Conservation (phyloP, 2,329 filamentous ascomycete genomes). For the Colletotrichum tabaci region DNA sequence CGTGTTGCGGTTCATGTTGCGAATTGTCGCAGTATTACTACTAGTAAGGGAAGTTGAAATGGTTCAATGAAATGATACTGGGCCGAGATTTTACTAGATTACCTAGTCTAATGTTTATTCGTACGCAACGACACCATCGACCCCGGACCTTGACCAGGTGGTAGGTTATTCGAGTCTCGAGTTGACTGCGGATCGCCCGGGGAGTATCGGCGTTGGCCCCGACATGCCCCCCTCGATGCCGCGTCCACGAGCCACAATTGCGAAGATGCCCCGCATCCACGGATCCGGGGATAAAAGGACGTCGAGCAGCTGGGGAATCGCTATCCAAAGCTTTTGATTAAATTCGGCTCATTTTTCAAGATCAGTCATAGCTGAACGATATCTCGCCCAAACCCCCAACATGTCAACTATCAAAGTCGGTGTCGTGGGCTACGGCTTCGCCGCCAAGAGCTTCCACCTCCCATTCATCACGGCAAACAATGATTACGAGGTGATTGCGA, state of each 20-base stretch:
- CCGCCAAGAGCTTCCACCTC: conserved; percentile 64
- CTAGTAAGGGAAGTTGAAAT: no score
- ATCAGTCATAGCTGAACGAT: accelerated
- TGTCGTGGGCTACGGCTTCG: conserved; percentile 65
- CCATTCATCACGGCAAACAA: conserved; percentile 64
- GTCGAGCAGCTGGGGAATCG: background rate
- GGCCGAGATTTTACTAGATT: no score
- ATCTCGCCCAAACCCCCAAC: background rate
- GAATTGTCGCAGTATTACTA: no score
- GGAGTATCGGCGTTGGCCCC: background rate
- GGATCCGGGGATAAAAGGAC: background rate
- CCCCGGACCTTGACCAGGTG: no score
- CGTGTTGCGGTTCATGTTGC: no score
- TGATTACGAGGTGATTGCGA: conserved; percentile 61
- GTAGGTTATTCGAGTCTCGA: no score
- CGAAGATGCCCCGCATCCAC: background rate
- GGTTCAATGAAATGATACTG: no score
- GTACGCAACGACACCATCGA: no score
- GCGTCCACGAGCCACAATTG: background rate
- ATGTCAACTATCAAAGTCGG: conserved; percentile 60
- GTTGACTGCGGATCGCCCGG: background rate
- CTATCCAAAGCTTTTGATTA: background rate
- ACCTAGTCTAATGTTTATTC: no score
- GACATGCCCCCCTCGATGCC: background rate
- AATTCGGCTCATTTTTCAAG: accelerated